Evolutionary conservation across 139 green algal species (phyloP).

Genomic region (Chlorella sp.): DNA sequence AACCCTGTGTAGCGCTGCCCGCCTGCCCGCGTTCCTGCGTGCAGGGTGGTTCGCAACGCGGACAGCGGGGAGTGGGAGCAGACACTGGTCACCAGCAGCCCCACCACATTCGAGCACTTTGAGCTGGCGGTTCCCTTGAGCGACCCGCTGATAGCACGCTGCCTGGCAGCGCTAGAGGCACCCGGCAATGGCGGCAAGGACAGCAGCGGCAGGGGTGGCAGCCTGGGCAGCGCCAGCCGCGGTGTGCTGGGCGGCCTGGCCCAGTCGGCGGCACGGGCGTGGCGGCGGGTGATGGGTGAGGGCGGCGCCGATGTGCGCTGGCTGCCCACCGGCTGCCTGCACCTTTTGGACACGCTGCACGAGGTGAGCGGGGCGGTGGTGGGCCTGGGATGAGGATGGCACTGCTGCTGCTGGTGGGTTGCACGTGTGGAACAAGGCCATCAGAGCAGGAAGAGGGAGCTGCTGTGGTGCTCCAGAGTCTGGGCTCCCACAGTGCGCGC

Average conservation of each 20-base stretch:
- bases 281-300: slow-evolving; percentile 6
- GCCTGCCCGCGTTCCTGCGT: background rate
- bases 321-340: slow-evolving; percentile 71
- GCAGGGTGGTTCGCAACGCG: slow-evolving; percentile 28
- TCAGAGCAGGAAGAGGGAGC: too few species aligned
- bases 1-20: background rate
- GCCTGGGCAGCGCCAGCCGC: slow-evolving; percentile 4
- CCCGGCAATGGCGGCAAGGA: background rate
- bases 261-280: background rate
- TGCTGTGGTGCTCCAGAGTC: too few species aligned
- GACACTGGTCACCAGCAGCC: slow-evolving; percentile 19
- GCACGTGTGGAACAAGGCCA: too few species aligned
- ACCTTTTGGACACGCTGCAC: slow-evolving; percentile 80
- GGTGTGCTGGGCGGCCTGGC: background rate
- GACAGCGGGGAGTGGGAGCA: slow-evolving; percentile 23
- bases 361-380: background rate
- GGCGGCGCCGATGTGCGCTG: slow-evolving; percentile 53
- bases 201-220: slow-evolving; percentile 6
- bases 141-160: slow-evolving; percentile 69
- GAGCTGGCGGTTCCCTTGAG: slow-evolving; percentile 62
- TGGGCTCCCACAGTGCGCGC: too few species aligned
- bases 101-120: background rate
- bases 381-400: background rate
- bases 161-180: slow-evolving; percentile 30
- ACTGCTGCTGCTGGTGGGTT: background rate